Evolutionary conservation across 2,329 filamentous ascomycete genomes (phyloP).

Genomic region (Esteya vermicola): DNA sequence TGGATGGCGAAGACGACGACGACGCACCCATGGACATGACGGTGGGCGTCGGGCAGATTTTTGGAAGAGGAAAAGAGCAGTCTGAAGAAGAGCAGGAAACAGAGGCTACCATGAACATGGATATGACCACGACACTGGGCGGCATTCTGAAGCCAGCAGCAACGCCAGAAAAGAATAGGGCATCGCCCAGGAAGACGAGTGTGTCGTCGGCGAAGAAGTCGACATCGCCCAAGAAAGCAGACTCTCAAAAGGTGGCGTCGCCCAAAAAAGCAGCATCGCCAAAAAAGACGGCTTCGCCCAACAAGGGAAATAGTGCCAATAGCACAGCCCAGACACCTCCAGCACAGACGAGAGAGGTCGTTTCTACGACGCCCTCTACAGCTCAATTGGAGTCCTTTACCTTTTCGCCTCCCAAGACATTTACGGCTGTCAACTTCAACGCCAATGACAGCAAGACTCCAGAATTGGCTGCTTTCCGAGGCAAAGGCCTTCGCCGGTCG

Average conservation of each 20-base stretch:
- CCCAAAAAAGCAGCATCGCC: too few species aligned
- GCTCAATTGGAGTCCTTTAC: not conserved
- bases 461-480: constrained; percentile 37
- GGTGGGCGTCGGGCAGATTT: constrained; percentile 9
- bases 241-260: too few species aligned
- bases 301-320: too few species aligned
- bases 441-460: constrained; percentile 30
- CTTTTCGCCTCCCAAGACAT: not conserved
- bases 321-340: too few species aligned
- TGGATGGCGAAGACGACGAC: constrained; percentile 5
- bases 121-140: constrained; percentile 51
- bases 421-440: too few species aligned
- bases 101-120: constrained; percentile 45
- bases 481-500: constrained; percentile 34
- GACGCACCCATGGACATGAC: constrained; percentile 45
- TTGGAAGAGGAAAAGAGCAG: constrained; percentile 13
- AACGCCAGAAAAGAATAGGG: too few species aligned
- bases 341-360: too few species aligned
- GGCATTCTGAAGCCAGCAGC: constrained; percentile 39
- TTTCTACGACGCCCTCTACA: not conserved
- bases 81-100: constrained; percentile 16
- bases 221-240: too few species aligned
- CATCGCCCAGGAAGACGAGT: too few species aligned
- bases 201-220: too few species aligned
- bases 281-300: not conserved